Evolutionary conservation across 2,329 filamentous ascomycete genomes (phyloP), one percentile per base, ranked within the genome.

Genomic region (Penicillium sp.): DNA sequence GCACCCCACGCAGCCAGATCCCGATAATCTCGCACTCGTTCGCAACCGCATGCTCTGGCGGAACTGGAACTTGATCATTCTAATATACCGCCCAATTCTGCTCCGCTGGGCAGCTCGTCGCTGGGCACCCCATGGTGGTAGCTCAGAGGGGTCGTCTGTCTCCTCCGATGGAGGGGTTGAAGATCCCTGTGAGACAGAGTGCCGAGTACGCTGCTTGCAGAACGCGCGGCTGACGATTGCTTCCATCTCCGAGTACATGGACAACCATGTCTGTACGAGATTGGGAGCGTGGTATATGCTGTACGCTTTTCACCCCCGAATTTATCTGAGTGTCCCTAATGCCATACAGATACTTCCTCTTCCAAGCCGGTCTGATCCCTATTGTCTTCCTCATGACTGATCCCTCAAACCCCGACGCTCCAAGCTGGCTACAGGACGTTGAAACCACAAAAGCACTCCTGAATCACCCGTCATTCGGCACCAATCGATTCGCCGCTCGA

Each of bases 231-330:
- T 73, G 33, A 74, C 71, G 5, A 76, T 77, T 28, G 64, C 66
- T 1, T 73, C 69, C 3, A 74, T 76, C 38, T 69, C 67, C 1
- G 68, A 74, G 28, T 76, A 71, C 48, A 71, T 75, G 64, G 64
- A 68, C 28, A 70, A 66, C 14, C 67, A 70, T 43, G 63, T 71
- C 38, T 71, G 70, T 49, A 74, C 73, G 2, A 67, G 73, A 51
- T 58, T 76, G 30, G 70, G 70, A 14, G 70, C 68, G 41, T 76
- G 73, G 74, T 76, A 76, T 54, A 73, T 74, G 62, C 63, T 76
- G 66, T 72, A 66, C 35, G 66, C 63, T 31, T 46, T 16, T 5
- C 35, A 18, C n/a, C 27, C 10, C 9, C 2, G 2, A 18, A 3
- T 3, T 7, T 28, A 35, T 4, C 31, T n/a, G n/a, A 13, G 20